Percentiles rank a stretch among this genome's conserved stretches.
Evolutionary conservation across 768 basidiomycete genomes (phyloP).

Genomic region (Mycena leptocephala): DNA sequence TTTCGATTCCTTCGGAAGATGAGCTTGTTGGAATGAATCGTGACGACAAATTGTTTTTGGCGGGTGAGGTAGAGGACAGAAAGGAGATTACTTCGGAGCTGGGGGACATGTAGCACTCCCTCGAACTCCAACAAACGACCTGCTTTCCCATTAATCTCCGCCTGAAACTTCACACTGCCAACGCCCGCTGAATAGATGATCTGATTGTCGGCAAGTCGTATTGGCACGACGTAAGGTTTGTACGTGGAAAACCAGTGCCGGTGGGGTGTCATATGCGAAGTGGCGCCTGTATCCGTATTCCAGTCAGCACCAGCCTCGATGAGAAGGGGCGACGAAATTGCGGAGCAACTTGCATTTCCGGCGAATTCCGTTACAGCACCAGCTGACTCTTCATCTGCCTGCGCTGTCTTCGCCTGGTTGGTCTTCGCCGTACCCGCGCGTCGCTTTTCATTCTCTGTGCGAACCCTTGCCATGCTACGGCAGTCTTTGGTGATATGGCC

Average conservation of each 20-base stretch:
- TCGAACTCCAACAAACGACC: constrained; percentile 35
- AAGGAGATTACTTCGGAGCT: constrained; percentile 29
- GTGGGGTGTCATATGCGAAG: constrained; percentile 53
- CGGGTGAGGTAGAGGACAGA: constrained; percentile 28
- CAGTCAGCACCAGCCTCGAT: constrained; percentile 37
- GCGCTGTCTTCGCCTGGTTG: background rate
- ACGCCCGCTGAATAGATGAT: constrained; percentile 46
- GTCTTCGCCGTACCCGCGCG: background rate
- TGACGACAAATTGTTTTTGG: constrained; percentile 24
- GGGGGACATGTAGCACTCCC: constrained; percentile 44
- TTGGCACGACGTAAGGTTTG: constrained; percentile 36
- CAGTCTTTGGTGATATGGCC: constrained; percentile 18
- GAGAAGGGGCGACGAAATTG: constrained; percentile 17
- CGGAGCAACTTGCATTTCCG: constrained; percentile 31
- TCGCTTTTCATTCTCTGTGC: background rate
- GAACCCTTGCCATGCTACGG: constrained; percentile 12
- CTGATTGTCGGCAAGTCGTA: constrained; percentile 43
- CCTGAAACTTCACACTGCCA: constrained; percentile 43
- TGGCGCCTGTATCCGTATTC: constrained; percentile 51
- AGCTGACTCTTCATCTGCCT: background rate
- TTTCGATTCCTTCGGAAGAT: background rate
- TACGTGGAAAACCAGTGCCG: constrained; percentile 45
- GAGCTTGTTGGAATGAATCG: constrained; percentile 7
- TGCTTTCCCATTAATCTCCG: constrained; percentile 9
- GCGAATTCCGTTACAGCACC: constrained; percentile 26